Conservation (phyloP, 192 early-diverging fungal genomes). For the Coemansia sp. region DNA sequence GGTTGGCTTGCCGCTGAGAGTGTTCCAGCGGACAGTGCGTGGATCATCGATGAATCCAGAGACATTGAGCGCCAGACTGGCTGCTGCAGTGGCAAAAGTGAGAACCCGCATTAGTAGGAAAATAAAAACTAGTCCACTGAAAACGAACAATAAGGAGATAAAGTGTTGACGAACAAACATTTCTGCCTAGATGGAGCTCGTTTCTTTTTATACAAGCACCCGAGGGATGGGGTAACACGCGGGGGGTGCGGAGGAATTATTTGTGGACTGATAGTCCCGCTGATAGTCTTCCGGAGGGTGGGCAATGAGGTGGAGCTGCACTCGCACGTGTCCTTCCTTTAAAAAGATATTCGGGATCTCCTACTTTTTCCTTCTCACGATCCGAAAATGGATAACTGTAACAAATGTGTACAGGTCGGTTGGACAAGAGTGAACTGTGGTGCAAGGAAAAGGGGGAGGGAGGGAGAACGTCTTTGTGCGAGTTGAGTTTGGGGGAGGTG, state of each 20-base stretch:
- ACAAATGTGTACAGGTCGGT: background rate
- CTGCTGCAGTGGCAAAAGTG: background rate
- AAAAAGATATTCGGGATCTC: background rate
- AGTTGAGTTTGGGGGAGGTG: background rate
- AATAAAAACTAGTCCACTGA: background rate
- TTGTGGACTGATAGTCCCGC: background rate
- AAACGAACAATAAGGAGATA: background rate
- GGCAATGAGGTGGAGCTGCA: background rate
- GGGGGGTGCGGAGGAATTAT: background rate
- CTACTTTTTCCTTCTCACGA: background rate
- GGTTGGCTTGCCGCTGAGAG: conserved; percentile 30
- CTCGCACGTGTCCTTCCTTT: background rate
- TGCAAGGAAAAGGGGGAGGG: background rate
- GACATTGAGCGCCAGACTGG: background rate
- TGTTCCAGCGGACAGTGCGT: conserved; percentile 29
- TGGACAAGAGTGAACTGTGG: background rate
- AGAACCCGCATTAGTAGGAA: conserved; percentile 7
- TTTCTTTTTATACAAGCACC: background rate
- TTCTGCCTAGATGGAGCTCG: background rate
- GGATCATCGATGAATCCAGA: conserved; percentile 17
- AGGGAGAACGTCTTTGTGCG: background rate
- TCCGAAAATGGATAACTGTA: background rate
- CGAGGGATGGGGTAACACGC: background rate
- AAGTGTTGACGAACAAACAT: background rate
- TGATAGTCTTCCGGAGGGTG: background rate